Evolutionary conservation across 2,329 filamentous ascomycete species (phyloP).

Genomic region (Trichoderma pleuroti): DNA sequence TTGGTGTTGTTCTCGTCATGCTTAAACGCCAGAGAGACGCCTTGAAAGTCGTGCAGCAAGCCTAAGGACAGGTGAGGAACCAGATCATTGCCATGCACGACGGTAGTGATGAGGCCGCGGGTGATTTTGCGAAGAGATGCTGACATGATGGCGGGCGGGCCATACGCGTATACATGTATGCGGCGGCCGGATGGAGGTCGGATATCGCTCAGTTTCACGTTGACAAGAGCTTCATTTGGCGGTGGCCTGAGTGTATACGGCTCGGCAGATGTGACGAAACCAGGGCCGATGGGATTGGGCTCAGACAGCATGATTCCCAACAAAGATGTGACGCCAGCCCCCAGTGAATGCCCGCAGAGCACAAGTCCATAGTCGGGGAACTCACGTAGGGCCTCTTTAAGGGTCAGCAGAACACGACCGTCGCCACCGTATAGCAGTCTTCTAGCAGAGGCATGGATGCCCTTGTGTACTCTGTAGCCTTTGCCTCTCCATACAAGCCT

Average conservation of each 20-base stretch:
- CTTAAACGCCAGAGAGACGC: constrained; percentile 69
- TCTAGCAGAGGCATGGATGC: constrained; percentile 67
- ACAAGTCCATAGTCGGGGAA: constrained; percentile 68
- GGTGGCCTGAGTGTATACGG: constrained; percentile 43
- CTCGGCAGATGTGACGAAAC: constrained; percentile 59
- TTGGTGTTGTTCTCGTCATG: constrained; percentile 65
- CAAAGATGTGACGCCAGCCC: constrained; percentile 66
- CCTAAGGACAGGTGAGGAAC: constrained; percentile 72
- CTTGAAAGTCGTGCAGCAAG: constrained; percentile 70
- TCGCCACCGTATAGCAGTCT: constrained; percentile 65
- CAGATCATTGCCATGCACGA: constrained; percentile 69
- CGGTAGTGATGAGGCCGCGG: constrained; percentile 69
- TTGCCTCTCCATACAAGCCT: constrained; percentile 60
- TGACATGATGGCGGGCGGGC: constrained; percentile 70
- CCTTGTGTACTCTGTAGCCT: constrained; percentile 68
- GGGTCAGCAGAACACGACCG: constrained; percentile 61
- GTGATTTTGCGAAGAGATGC: constrained; percentile 66
- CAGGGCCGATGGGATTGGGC: constrained; percentile 51
- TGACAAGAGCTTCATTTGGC: constrained; percentile 30
- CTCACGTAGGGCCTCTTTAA: constrained; percentile 62
- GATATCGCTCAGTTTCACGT: constrained; percentile 34
- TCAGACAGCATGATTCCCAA: constrained; percentile 69
- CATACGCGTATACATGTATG: constrained; percentile 77
- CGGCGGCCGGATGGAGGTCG: constrained; percentile 64
- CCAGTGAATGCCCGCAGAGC: constrained; percentile 66